phyloP scores from a whole-genome alignment of 2,329 filamentous ascomycete species.

The Fonsecaea pedrosoi region DNA sequence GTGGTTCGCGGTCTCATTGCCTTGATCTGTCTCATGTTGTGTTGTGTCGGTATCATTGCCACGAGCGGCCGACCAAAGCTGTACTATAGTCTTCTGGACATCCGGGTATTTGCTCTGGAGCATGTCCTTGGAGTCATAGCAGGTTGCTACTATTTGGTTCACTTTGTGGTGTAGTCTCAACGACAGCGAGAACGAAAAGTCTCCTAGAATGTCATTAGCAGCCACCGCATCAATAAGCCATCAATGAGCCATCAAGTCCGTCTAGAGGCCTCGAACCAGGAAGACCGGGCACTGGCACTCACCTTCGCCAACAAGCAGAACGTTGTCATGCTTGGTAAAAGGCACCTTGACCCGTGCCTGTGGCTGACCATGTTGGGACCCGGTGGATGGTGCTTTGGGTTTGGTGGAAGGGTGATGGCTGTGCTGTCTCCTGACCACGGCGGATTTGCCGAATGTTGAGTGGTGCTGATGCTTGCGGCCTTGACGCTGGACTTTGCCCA shows the following conservation, averaged over 20 bases:
- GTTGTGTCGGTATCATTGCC: not conserved
- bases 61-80: constrained; percentile 7
- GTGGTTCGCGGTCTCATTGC: constrained; percentile 16
- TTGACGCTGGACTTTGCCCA: constrained; percentile 33
- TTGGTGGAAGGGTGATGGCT: constrained; percentile 27
- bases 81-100: constrained; percentile 45
- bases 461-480: constrained; percentile 26
- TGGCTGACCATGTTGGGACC: constrained; percentile 9
- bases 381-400: constrained; percentile 2
- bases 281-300: constrained; percentile 30
- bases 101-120: constrained; percentile 78
- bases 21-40: not conserved
- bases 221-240: constrained; percentile 18
- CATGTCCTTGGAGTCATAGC: constrained; percentile 52
- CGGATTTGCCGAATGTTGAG: constrained; percentile 20
- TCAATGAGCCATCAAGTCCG: constrained; percentile 26
- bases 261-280: not conserved
- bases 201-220: constrained; percentile 45
- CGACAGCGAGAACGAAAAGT: constrained; percentile 57
- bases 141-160: constrained; percentile 50
- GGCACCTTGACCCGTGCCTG: constrained; percentile 40
- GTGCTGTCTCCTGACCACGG: constrained; percentile 31
- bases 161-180: constrained; percentile 52
- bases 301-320: constrained; percentile 56
- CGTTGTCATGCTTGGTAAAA: constrained; percentile 50